Conservation (phyloP, 305 asterid genomes). For the Plantago lanceolata region DNA sequence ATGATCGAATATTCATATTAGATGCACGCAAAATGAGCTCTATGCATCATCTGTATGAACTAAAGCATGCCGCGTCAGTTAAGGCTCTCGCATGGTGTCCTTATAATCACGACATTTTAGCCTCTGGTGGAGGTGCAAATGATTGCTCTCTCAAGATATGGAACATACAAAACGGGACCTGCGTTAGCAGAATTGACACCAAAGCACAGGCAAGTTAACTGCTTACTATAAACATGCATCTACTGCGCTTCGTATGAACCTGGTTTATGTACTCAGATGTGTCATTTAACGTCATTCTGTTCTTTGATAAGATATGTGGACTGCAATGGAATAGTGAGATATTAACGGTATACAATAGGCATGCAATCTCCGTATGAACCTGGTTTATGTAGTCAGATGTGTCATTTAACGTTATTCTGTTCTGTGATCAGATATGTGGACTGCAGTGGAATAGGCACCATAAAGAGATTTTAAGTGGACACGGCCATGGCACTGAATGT, state of each 20-base stretch:
- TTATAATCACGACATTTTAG: conserved; percentile 44
- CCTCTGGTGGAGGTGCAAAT: conserved; percentile 66
- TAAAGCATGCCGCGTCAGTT: conserved; percentile 63
- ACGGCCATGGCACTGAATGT: conserved; percentile 45
- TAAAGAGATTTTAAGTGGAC: conserved; percentile 68
- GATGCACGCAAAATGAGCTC: conserved; percentile 53
- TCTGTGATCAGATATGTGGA: conserved; percentile 46
- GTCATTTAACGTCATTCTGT: neutral
- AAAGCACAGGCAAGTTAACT: conserved; percentile 51
- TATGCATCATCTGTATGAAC: conserved; percentile 30
- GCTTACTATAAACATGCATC: neutral
- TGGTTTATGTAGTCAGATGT: neutral
- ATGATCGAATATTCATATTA: conserved; percentile 56
- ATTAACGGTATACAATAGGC: no score
- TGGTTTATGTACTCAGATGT: neutral
- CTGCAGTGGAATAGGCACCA: conserved; percentile 70
- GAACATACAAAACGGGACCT: conserved; percentile 53
- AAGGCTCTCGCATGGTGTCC: conserved; percentile 93
- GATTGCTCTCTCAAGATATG: conserved; percentile 66
- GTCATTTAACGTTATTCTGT: neutral
- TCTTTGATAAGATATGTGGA: conserved; percentile 46
- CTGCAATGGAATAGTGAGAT: conserved; percentile 78
- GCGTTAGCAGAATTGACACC: conserved; percentile 48
- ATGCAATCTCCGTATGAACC: no score
- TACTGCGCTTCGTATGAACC: no score